Evolutionary conservation across 805 yeast genomes (phyloP).

Genomic region (Priceomyces melissophilus): DNA sequence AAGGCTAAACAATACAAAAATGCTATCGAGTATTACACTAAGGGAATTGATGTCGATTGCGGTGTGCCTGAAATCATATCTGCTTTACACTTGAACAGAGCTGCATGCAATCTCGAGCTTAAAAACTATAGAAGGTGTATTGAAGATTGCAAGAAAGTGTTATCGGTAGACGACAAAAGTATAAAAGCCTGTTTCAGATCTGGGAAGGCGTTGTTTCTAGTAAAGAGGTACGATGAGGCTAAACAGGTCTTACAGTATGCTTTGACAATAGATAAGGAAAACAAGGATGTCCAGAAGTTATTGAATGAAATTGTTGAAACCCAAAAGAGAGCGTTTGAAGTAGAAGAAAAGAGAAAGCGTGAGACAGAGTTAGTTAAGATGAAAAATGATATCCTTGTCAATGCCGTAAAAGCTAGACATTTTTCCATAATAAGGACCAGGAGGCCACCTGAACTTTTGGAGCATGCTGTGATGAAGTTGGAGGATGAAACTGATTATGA

Average conservation of each 20-base stretch:
- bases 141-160: constrained; percentile 75
- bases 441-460: constrained; percentile 55
- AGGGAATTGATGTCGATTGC: constrained; percentile 73
- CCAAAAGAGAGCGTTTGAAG: constrained; percentile 27
- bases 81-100: constrained; percentile 74
- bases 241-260: constrained; percentile 65
- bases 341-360: constrained; percentile 31
- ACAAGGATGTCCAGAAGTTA: constrained; percentile 51
- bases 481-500: constrained; percentile 67
- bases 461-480: constrained; percentile 48
- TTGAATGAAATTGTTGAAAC: constrained; percentile 38
- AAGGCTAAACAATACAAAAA: constrained; percentile 65
- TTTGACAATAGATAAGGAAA: constrained; percentile 53
- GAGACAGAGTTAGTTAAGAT: constrained; percentile 40
- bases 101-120: constrained; percentile 87
- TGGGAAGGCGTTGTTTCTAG: constrained; percentile 70
- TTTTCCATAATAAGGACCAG: constrained; percentile 47
- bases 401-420: constrained; percentile 63
- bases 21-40: constrained; percentile 76
- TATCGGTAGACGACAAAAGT: constrained; percentile 62
- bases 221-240: constrained; percentile 73
- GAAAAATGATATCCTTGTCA: constrained; percentile 42
- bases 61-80: constrained; percentile 51
- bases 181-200: constrained; percentile 84
- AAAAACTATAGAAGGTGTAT: constrained; percentile 83